These are phyloP conservation scores for Aspergillus fijiensis DNA, from an alignment of 2,329 filamentous ascomycete genomes.

Conservation along the genomic window DNA sequence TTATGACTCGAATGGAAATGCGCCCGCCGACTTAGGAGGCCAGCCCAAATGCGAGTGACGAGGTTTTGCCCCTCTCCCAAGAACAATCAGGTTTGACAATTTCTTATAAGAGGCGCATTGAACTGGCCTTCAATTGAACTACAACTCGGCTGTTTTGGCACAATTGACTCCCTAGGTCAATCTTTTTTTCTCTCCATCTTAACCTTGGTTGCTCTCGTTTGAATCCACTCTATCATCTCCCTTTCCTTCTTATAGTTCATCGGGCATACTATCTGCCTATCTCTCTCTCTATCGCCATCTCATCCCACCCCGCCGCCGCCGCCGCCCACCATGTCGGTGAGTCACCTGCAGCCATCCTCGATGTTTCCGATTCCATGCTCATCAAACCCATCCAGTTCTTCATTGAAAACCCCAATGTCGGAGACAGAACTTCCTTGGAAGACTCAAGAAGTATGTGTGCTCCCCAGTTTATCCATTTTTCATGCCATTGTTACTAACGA, in stretches of 20 bases:
- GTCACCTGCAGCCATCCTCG: constrained; percentile 18
- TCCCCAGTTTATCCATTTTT: constrained; percentile 4
- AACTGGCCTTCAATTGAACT: not conserved
- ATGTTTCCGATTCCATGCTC: constrained; percentile 14
- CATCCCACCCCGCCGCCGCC: constrained; percentile 2
- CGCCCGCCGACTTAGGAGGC: too few relatives aligned
- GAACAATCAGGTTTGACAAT: not conserved
- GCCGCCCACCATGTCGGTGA: constrained; percentile 33
- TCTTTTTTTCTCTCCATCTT: not conserved
- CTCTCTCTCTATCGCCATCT: not conserved
- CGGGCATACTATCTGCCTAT: constrained; percentile 4
- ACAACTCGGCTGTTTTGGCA: not conserved
- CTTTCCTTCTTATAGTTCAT: not conserved
- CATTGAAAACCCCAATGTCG: constrained; percentile 76
- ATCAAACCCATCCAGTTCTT: constrained; percentile 57
- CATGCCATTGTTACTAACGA: constrained; percentile 1
- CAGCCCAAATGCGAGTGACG: not conserved
- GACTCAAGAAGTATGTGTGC: constrained; percentile 74
- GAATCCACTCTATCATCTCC: not conserved
- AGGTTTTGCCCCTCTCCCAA: not conserved
- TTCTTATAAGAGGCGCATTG: not conserved
- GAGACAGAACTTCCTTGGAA: constrained; percentile 70
- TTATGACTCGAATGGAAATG: not conserved
- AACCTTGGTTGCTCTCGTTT: not conserved
- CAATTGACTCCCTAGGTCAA: not conserved